phyloP scores from a whole-genome alignment of 192 early-diverging fungal genomes.

The Linnemannia schmuckeri region DNA sequence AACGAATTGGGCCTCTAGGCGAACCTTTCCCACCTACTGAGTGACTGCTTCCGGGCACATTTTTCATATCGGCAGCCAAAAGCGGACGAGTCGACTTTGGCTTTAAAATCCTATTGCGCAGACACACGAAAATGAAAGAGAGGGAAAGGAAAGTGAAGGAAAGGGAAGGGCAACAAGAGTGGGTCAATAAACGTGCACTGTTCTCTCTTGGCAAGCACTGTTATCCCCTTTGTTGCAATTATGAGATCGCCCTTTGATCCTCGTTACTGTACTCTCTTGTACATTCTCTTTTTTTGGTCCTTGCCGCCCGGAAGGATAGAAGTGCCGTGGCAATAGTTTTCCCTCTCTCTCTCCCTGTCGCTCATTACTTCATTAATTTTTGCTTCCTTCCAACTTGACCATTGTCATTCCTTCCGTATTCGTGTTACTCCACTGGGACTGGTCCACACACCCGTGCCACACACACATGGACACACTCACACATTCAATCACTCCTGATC shows the following conservation, averaged over 20 bases:
- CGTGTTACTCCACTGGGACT: background rate
- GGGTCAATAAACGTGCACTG: background rate
- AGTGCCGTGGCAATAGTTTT: background rate
- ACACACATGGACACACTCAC: background rate
- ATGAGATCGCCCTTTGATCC: background rate
- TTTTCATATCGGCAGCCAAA: background rate
- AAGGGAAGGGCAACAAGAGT: too few species aligned
- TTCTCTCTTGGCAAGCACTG: background rate
- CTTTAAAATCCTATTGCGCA: background rate
- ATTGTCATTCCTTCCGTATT: background rate
- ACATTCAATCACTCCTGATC: background rate
- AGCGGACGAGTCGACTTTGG: background rate
- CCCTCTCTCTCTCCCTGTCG: background rate
- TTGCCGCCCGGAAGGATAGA: conserved; percentile 1
- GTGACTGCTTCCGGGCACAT: background rate
- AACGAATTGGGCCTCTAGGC: background rate
- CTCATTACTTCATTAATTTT: background rate
- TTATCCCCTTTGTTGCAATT: too few species aligned
- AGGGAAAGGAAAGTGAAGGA: too few species aligned
- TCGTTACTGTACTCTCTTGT: background rate
- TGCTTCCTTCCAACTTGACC: background rate
- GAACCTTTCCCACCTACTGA: background rate
- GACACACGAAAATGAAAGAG: background rate
- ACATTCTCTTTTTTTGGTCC: background rate
- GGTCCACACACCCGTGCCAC: background rate